Evolutionary conservation across 768 basidiomycete species (phyloP), one percentile per base, ranked within the genome.

Genomic region (Mycena metata): DNA sequence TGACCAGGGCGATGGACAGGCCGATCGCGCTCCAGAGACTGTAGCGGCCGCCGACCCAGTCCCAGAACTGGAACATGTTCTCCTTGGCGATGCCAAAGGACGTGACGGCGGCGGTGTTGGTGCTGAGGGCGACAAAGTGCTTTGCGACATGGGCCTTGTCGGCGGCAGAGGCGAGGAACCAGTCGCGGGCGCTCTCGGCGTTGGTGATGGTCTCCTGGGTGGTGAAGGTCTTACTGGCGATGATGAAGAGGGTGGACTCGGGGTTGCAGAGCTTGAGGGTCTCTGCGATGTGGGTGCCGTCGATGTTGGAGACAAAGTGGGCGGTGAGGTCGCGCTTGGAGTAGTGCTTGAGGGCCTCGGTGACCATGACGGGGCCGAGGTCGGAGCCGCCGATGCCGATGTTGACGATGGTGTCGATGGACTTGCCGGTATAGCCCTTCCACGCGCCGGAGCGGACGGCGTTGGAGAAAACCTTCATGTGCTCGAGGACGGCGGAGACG

Each of bases 31-130:
- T 96, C 97, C 98, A 99, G 71, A 99, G 86, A 74, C 93, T 96
- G 88, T 99, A 99, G 70, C 97, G 90, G 30, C 98, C 98, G 69
- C 98, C 98, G 70, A 99, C 98, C 98, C 98, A 99, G 81, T 99
- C 98, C 97, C 97, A 99, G 89, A 99, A 99, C 78, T 93, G 91
- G 89, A 99, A 99, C 96, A 99, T 99, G 84, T 98, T 98, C 73
- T 87, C 86, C 67, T 90, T 79, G 51, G 91, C 85, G 76, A 99
- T 99, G 46, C 98, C 98, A 76, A 99, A 99, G 3, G 86, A 89
- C 19, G 94, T 93, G 63, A 99, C 98, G 13, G 94, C 95, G 77
- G 91, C 88, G 58, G 95, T 95, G 81, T 99, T 99, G 64, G 98
- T 99, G 75, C 94, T 96, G 65, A 99, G 90, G 4, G 98, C 98